Evolutionary conservation across 768 basidiomycete species (phyloP).

Genomic region (Russula earlei): DNA sequence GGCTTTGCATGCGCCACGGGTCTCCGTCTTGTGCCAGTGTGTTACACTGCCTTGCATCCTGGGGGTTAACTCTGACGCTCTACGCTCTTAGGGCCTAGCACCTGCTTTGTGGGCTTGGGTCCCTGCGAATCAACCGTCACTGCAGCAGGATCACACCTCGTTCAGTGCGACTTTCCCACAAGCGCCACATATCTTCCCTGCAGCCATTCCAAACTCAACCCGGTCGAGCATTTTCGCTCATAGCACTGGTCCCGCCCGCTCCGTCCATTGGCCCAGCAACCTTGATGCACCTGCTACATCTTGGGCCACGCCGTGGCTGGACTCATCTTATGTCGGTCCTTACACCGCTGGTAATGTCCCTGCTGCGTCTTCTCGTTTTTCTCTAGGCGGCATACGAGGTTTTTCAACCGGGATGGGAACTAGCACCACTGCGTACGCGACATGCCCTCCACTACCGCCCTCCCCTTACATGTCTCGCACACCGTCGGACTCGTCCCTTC

Average conservation of each 20-base stretch:
- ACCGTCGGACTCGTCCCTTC: neutral
- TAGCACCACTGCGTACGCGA: neutral
- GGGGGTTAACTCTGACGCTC: too few species aligned
- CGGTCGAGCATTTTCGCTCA: conserved; percentile 10
- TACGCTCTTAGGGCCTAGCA: neutral
- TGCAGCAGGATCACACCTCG: conserved; percentile 2
- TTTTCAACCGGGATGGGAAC: neutral
- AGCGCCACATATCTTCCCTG: conserved; percentile 9
- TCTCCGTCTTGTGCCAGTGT: conserved; percentile 13
- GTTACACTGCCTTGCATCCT: neutral
- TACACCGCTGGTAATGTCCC: neutral
- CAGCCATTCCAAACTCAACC: conserved; percentile 4
- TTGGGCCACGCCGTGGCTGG: neutral
- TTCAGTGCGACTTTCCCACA: conserved; percentile 12
- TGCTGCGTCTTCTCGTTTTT: neutral
- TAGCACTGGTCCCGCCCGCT: conserved; percentile 7
- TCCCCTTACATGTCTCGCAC: neutral
- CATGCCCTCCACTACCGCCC: neutral
- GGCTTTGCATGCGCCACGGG: conserved; percentile 9
- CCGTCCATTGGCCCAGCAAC: conserved; percentile 15
- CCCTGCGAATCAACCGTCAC: neutral
- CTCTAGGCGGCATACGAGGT: neutral
- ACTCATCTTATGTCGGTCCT: neutral
- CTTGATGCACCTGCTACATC: neutral
- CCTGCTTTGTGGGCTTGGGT: conserved; percentile 10